Conservation (phyloP, 805 yeast genomes). For the Wickerhamomyces pijperi region DNA sequence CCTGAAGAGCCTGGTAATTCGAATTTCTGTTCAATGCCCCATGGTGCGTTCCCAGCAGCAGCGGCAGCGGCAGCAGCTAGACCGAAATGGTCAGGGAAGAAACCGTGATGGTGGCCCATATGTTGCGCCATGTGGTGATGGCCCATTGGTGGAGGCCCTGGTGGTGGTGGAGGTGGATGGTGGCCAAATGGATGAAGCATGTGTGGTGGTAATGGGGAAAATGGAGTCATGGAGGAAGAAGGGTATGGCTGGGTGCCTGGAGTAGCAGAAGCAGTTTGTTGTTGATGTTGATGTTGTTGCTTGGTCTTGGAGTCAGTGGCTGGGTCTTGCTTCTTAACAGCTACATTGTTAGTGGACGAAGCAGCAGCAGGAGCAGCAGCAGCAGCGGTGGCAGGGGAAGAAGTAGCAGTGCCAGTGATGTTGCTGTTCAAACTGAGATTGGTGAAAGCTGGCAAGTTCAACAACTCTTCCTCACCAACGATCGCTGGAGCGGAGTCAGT, state of each 20-base stretch:
- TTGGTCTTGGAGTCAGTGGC: background rate
- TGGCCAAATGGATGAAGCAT: no score
- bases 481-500: no score
- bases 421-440: background rate
- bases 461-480: background rate
- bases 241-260: no score
- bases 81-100: background rate
- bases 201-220: background rate
- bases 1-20: no score
- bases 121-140: background rate
- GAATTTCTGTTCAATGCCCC: no score
- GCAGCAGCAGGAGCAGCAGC: background rate
- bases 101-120: background rate
- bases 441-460: background rate
- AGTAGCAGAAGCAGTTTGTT: no score
- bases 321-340: no score
- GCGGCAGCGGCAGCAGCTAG: background rate
- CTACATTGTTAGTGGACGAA: no score
- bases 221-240: no score
- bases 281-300: no score
- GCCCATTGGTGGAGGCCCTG: background rate
- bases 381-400: background rate
- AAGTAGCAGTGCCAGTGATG: background rate
- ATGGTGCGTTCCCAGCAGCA: background rate
- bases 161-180: background rate